A percentile compares a stretch with the other conserved stretches of the same genome.
These are phyloP conservation scores for Rubus parviflorus DNA, from an alignment of 306 rosid genomes.

Conservation along the genomic window DNA sequence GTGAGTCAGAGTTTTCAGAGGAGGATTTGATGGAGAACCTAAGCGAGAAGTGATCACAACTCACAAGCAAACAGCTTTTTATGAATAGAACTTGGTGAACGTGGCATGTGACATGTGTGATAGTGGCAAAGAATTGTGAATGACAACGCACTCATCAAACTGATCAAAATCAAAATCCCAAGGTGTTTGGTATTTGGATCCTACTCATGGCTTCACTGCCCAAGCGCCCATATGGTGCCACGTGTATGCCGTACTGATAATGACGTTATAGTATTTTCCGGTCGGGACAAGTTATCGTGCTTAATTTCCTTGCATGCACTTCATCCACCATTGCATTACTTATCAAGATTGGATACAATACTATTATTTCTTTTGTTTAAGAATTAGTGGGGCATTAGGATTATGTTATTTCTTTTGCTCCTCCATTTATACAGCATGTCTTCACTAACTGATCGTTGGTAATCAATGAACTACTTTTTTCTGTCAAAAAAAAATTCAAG, in stretches of 20 bases:
- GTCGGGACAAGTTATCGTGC: constrained; percentile 14
- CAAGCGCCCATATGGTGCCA: background rate
- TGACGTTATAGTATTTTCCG: background rate
- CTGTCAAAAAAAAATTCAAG: no score
- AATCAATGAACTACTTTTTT: no score
- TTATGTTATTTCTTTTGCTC: background rate
- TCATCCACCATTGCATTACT: background rate
- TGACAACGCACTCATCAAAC: background rate
- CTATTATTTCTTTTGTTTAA: background rate
- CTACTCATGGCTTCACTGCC: background rate
- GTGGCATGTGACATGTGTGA: constrained; percentile 1
- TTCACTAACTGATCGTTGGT: no score
- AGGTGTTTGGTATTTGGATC: background rate
- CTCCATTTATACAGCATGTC: no score
- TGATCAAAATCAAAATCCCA: background rate
- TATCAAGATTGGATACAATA: background rate
- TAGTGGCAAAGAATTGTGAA: background rate
- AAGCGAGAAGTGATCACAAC: background rate
- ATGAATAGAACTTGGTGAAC: background rate
- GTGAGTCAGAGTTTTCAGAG: background rate
- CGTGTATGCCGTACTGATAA: background rate
- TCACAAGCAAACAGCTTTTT: background rate
- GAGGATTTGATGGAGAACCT: background rate
- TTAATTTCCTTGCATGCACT: background rate
- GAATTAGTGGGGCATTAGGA: background rate